Evolutionary conservation across 139 green algal species (phyloP), one percentile per base, ranked within the genome.

Genomic region (Chlamydomonas schloesseri): DNA sequence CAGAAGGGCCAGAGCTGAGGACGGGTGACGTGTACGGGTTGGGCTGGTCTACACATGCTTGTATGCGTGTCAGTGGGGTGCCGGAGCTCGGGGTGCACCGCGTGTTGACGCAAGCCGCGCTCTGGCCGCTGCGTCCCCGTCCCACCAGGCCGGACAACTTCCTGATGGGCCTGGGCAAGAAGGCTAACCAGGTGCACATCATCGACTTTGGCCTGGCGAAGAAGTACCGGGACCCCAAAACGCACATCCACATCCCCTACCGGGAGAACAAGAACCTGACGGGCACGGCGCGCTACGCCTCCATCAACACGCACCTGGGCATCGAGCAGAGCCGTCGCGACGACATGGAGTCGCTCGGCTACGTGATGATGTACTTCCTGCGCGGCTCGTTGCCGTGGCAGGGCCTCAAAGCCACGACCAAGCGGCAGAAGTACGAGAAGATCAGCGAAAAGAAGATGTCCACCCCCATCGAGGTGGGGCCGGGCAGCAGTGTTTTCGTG

Each of bases 371-470:
- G 96, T 99, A 99, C 91, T 99, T 99, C 87, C 91, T 99, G 85
- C 93, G 98, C 33, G 98, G 98, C 71, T 96, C 88, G 77, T 88
- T 99, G 78, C 98, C 98, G 18, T 99, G 98, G 98, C 98, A 99
- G 90, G 93, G 92, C 90, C 83, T 93, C 46, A 99, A 99, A 90
- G 98, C 98, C 15, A 97, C 96, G 17, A 99, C 98, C 46, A 99
- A 99, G 96, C 98, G 99, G 90, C 96, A 99, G 87, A 99, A 99
- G 79, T 99, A 99, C 89, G 98, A 99, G 91, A 99, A 99, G 93
- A 99, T 99, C 94, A 98, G 95, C 79, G 98, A 99, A 91, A 99
- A 99, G 93, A 99, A 99, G 94, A 99, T 99, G 97, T 96, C 94
- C 42, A 99, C 98, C 18, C 97, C 97, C 76, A 98, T 99, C 64